phyloP scores from a whole-genome alignment of 2,329 filamentous ascomycete genomes.

The Aureobasidium sp. region DNA sequence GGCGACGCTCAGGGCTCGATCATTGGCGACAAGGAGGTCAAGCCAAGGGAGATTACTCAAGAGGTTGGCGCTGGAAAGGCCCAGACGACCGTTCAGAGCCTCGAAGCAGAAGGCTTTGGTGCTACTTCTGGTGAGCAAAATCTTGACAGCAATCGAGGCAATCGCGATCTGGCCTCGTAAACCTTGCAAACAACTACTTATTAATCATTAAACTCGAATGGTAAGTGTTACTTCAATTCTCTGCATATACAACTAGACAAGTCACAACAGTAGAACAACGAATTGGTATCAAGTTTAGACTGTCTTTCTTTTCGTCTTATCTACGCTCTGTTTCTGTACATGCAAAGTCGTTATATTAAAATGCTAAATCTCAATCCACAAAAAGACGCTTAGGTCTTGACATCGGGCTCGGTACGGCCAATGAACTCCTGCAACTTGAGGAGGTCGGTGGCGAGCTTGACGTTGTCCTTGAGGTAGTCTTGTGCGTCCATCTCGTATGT shows the following conservation, averaged over 20 bases:
- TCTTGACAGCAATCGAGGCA: background rate
- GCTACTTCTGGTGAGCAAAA: background rate
- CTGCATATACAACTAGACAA: background rate
- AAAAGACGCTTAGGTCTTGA: conserved; percentile 64
- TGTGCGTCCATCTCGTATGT: conserved; percentile 79
- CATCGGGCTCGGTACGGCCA: conserved; percentile 85
- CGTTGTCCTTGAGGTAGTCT: conserved; percentile 85
- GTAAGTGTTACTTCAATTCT: background rate
- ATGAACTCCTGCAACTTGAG: conserved; percentile 92
- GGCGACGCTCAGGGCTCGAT: conserved; percentile 38
- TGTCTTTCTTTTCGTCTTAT: conserved; percentile 6
- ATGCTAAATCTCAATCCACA: background rate
- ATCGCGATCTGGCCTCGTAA: background rate
- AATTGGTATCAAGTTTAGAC: background rate
- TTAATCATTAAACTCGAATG: background rate
- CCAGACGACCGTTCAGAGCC: background rate
- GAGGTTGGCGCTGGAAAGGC: conserved; percentile 24
- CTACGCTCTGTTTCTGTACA: background rate
- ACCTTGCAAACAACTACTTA: background rate
- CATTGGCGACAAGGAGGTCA: conserved; percentile 44
- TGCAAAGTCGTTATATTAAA: conserved; percentile 9
- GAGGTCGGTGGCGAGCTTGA: conserved; percentile 73
- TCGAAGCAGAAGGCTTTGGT: background rate
- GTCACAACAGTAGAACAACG: background rate
- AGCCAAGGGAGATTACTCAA: conserved; percentile 46